Base-by-base conservation (phyloP, 306 rosid species). In the Datisca glomerata region DNA sequence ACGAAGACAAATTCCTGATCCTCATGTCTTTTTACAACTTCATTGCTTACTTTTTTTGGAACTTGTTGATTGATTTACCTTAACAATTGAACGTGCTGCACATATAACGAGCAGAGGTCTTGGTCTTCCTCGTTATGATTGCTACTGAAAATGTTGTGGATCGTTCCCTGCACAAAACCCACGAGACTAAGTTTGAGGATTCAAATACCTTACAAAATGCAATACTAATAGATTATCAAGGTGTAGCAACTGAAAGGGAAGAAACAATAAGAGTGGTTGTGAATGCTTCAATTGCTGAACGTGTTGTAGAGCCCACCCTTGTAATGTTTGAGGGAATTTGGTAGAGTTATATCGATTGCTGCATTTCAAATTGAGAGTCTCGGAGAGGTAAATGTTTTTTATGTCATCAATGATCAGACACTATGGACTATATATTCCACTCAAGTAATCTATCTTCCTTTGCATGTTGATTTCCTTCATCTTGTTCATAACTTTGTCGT, bases 401-500 rank as follows among this genome's bases (percentile, higher is more conserved):
- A 24, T 36, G 46, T 24, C 12, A 33, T 16, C 39, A 39, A 36
- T 40, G 28, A 24, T 38, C 34, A 45, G 51, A 38, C n/a, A n/a
- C n/a, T n/a, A n/a, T n/a, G n/a, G n/a, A n/a, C n/a, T n/a, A n/a
- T n/a, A n/a, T n/a, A n/a, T n/a, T n/a, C n/a, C n/a, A n/a, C n/a
- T n/a, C n/a, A n/a, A n/a, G n/a, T n/a, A n/a, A n/a, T n/a, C n/a
- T n/a, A n/a, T n/a, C n/a, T n/a, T n/a, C n/a, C n/a, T 46, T 50
- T 74, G 65, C 51, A 87, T 94, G 97, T 87, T 37, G 93, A 79
- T 17, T 87, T 89, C 60, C 93, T 89, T 41, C 97, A 89, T 59
- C 97, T 94, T 47, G 89, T 80, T 68, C 93, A 89, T 55, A 89
- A 89, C 67, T 89, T 71, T 69, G 93, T 93, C 46, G 79, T 89